A percentile compares a stretch with the other conserved stretches of the same genome.
These are phyloP conservation scores for Magnolia kwangsiensis DNA, from an alignment of 164 flowering plant species.

Conservation along the genomic window DNA sequence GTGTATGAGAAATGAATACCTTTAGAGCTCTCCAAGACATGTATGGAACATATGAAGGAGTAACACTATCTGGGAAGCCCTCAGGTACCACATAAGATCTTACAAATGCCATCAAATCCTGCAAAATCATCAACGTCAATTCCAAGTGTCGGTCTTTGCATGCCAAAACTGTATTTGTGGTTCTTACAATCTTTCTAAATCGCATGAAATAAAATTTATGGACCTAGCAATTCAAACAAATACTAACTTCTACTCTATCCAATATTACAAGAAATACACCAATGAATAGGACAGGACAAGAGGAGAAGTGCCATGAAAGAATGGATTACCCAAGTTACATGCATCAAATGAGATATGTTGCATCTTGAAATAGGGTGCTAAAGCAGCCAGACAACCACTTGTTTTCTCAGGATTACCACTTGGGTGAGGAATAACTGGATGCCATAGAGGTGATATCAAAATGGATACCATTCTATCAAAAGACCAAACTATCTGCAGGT, in stretches of 20 bases:
- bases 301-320: background rate
- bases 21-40: conserved; percentile 97
- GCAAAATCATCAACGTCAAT: conserved; percentile 21
- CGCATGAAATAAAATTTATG: background rate
- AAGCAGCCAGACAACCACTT: background rate
- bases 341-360: background rate
- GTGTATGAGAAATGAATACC: conserved; percentile 38
- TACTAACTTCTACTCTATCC: too few species aligned
- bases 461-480: too few species aligned
- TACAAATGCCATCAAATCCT: conserved; percentile 77
- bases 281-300: background rate
- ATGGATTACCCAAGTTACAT: background rate
- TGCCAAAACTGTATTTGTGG: background rate
- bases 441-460: too few species aligned
- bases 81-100: conserved; percentile 97
- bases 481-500: too few species aligned
- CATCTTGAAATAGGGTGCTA: background rate
- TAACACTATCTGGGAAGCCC: conserved; percentile 94
- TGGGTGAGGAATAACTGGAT: too few species aligned
- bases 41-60: conserved; percentile 89
- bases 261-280: too few species aligned
- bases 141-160: background rate
- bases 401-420: background rate
- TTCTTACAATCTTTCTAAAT: too few species aligned
- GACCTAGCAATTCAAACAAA: background rate